phyloP scores from a whole-genome alignment of 2,329 filamentous ascomycete species.

The Claviceps lovelessii region DNA sequence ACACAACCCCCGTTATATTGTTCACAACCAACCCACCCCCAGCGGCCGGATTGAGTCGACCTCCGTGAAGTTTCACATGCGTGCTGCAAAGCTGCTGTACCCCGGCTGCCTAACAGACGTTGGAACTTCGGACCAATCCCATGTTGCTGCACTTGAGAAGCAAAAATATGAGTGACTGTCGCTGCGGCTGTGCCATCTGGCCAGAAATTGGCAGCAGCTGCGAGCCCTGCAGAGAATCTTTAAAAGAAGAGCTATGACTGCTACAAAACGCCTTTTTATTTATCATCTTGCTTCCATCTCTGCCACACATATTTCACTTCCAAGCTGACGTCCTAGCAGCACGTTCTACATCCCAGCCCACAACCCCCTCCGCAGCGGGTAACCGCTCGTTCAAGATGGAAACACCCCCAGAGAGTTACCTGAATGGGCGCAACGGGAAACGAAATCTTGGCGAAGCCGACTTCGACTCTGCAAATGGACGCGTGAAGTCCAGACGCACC shows the following conservation, averaged over 20 bases:
- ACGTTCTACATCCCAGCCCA: neutral
- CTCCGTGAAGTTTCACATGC: neutral
- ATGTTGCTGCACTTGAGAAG: neutral
- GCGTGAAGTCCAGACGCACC: constrained; percentile 21
- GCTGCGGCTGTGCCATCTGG: neutral
- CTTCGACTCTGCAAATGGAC: constrained; percentile 5
- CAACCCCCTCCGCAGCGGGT: neutral
- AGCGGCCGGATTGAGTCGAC: neutral
- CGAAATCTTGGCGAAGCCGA: constrained; percentile 12
- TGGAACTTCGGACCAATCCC: neutral
- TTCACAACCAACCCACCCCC: neutral
- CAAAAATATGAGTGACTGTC: neutral
- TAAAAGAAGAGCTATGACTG: neutral
- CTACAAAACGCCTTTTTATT: neutral
- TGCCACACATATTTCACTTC: neutral
- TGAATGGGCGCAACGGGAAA: constrained; percentile 17
- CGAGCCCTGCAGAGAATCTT: neutral
- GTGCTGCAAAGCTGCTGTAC: neutral
- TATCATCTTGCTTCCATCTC: neutral
- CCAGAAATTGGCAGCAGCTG: neutral
- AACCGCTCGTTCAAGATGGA: neutral
- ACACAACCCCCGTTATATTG: neutral
- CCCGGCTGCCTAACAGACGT: neutral
- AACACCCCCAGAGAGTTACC: constrained; percentile 2
- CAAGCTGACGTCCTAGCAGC: neutral